These are phyloP conservation scores for Tetracladium maxilliforme DNA, from an alignment of 2,329 filamentous ascomycete species.

Conservation along the genomic window DNA sequence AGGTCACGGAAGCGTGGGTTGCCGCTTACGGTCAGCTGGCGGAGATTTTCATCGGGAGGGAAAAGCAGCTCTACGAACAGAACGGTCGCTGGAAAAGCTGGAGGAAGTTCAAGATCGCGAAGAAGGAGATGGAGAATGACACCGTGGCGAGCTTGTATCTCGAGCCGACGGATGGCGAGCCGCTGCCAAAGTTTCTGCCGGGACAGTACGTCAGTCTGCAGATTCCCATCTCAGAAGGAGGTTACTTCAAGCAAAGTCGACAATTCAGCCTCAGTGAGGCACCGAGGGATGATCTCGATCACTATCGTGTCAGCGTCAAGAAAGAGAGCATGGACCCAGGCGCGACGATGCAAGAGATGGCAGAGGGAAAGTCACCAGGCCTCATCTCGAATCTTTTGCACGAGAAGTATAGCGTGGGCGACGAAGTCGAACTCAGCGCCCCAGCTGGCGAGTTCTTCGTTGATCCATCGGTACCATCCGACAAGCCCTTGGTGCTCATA, in stretches of 20 bases:
- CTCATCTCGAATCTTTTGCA: conserved; percentile 39
- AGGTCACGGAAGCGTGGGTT: conserved; percentile 56
- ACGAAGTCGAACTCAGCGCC: conserved; percentile 37
- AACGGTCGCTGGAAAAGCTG: conserved; percentile 28
- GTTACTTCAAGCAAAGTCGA: conserved; percentile 52
- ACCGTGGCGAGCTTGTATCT: conserved; percentile 60
- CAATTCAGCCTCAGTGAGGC: conserved; percentile 63
- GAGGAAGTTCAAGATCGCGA: conserved; percentile 37
- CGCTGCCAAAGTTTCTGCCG: conserved; percentile 46
- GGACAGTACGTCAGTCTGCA: conserved; percentile 63
- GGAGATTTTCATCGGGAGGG: conserved; percentile 52
- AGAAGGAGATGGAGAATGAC: conserved; percentile 44
- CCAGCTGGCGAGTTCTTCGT: conserved; percentile 49
- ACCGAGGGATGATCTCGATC: conserved; percentile 27
- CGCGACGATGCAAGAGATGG: conserved; percentile 15
- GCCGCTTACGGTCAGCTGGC: conserved; percentile 60
- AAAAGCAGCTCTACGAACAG: conserved; percentile 43
- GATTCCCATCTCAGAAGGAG: conserved; percentile 42
- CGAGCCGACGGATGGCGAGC: conserved; percentile 41
- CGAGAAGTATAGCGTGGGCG: conserved; percentile 28
- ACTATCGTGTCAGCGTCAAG: conserved; percentile 67
- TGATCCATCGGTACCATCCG: conserved; percentile 23
- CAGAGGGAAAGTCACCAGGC: conserved; percentile 21
- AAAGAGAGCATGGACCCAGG: conserved; percentile 25
- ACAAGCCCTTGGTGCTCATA: conserved; percentile 45